These are phyloP conservation scores for Fragaria ananassa DNA, from an alignment of 306 rosid genomes.

Conservation along the genomic window DNA sequence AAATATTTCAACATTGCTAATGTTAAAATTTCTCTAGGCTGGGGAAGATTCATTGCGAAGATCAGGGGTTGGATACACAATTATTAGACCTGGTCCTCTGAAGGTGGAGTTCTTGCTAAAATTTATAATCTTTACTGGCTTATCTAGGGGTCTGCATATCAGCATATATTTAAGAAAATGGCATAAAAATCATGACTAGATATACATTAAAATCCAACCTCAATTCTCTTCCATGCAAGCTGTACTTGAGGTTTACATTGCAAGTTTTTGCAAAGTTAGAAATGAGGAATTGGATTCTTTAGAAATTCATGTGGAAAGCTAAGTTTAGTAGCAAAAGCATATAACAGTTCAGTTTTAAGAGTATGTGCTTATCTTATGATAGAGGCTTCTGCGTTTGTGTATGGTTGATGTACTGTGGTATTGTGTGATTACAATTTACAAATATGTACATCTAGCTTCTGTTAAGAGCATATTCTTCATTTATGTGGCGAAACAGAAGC, in stretches of 20 bases:
- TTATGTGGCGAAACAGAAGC: not conserved
- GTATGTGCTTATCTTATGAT: not conserved
- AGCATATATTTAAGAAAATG: not conserved
- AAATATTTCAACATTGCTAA: constrained; percentile 6
- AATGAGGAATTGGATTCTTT: not conserved
- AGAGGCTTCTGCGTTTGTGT: not conserved
- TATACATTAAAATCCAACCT: not conserved
- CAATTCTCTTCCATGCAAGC: not conserved
- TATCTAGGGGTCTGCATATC: not conserved
- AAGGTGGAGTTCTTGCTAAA: constrained; percentile 48
- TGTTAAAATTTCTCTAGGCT: constrained; percentile 49
- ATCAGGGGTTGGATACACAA: constrained; percentile 96
- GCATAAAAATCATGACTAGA: not conserved
- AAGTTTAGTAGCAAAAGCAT: not conserved
- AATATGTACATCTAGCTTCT: not conserved
- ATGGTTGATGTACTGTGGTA: not conserved
- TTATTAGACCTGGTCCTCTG: constrained; percentile 92
- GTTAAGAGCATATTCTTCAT: not conserved
- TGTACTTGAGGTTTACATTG: not conserved
- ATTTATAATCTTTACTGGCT: too few relatives aligned
- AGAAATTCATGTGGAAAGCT: not conserved
- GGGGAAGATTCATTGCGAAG: constrained; percentile 93
- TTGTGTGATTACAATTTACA: not conserved
- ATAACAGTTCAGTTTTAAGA: not conserved
- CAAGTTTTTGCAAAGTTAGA: not conserved